Base-by-base conservation (phyloP, 2,329 filamentous ascomycete species). In the Cladosporium sp. region DNA sequence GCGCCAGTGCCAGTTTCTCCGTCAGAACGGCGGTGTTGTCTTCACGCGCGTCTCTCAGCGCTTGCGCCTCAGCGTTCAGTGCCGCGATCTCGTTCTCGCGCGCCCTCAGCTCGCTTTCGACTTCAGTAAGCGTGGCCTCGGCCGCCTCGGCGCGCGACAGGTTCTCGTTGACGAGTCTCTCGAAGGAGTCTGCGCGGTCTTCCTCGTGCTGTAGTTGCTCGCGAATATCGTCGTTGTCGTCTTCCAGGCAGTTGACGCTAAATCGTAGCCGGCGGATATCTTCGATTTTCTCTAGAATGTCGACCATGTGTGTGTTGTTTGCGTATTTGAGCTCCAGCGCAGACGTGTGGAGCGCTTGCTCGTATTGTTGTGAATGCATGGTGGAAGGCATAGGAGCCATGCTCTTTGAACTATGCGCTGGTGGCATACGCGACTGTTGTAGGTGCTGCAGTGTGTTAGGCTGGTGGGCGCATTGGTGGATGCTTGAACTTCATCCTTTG, bases 201-300 rank as follows among this genome's bases (percentile, higher is more conserved):
- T 86, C 80, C 59, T 80, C 79, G 37, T 81, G 72, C 3, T 75
- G 70, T 14, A 91, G 68, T 57, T 85, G 77, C 42, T 83, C 79
- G 58, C 82, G 80, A 28, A 95, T 70, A 9, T 80, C 77, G 44
- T 84, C 80, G 58, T 85, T 88, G 57, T 95, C 86, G 58, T 91
- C 83, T 56, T 84, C 78, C n/a, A 87, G 74, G n/a, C 90, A 70
- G 50, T 91, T 72, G 51, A 84, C 77, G 57, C 84, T 81, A 56
- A 92, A 77, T 59, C 82, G 82, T 49, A 89, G 70, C 58, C 84
- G 79, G 44, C 91, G 83, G 37, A 81, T 76, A 55, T 85, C 82
- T 68, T 97, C 91, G 58, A 89, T 83, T 62, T 87, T 87, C 59
- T 82, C 73, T 52, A 95, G 76, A 9, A 85, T 74, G 49, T 87